A percentile compares a stretch with the other conserved stretches of the same genome.
These are phyloP conservation scores for Gymnopilus junonius DNA, from an alignment of 768 basidiomycete species.

Conservation along the genomic window DNA sequence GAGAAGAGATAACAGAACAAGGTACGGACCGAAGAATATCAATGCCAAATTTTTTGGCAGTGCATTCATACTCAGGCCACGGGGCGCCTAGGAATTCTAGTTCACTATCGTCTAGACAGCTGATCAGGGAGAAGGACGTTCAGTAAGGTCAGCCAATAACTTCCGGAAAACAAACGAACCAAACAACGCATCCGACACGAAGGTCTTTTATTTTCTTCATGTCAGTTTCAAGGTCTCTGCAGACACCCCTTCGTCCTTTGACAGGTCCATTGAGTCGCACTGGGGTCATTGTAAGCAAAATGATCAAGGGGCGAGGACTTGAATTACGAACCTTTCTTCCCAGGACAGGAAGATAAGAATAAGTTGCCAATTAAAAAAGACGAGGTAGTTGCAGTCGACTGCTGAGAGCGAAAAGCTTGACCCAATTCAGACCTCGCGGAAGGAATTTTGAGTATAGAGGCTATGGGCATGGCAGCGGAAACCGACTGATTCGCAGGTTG, in stretches of 20 bases:
- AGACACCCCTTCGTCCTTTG: conserved; percentile 81
- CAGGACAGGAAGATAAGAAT: conserved; percentile 89
- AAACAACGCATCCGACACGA: conserved; percentile 82
- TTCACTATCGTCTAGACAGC: conserved; percentile 87
- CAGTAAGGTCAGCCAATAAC: background rate
- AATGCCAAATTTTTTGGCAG: conserved; percentile 67
- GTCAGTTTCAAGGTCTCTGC: conserved; percentile 81
- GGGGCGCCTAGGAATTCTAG: conserved; percentile 85
- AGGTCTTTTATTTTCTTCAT: conserved; percentile 73
- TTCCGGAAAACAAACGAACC: conserved; percentile 44
- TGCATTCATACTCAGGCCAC: conserved; percentile 75
- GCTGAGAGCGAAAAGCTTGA: background rate
- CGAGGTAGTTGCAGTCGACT: conserved; percentile 2
- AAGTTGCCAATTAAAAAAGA: conserved; percentile 75
- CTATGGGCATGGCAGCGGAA: background rate
- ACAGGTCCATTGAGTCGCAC: conserved; percentile 77
- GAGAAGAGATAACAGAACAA: background rate
- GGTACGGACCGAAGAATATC: conserved; percentile 73
- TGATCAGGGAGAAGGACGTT: conserved; percentile 28
- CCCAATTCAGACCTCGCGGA: background rate
- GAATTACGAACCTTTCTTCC: conserved; percentile 75
- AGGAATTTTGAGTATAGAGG: background rate
- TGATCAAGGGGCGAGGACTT: background rate
- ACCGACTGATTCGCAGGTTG: background rate
- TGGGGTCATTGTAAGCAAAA: conserved; percentile 25